Percentiles rank a stretch among this genome's conserved stretches.
Evolutionary conservation across 2,329 filamentous ascomycete species (phyloP).

Genomic region (Penicillium occitanis): DNA sequence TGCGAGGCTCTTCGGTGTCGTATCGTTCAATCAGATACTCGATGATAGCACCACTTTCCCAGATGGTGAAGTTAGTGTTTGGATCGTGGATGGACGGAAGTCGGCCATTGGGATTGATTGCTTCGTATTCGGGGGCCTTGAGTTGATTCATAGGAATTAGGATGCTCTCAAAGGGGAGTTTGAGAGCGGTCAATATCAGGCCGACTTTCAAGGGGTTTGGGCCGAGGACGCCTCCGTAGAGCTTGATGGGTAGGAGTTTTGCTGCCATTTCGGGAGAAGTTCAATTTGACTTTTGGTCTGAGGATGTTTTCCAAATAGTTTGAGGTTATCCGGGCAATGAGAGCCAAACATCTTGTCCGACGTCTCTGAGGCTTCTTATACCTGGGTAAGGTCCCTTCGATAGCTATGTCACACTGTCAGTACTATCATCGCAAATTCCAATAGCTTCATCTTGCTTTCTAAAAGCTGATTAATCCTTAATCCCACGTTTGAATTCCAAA

Average conservation of each 20-base stretch:
- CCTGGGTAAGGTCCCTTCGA: background rate
- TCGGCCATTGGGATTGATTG: constrained; percentile 21
- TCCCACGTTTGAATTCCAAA: background rate
- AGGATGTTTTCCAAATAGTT: background rate
- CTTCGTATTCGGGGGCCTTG: constrained; percentile 9
- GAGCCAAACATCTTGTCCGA: background rate
- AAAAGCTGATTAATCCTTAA: constrained; percentile 6
- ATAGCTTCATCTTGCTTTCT: background rate
- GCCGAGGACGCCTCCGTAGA: constrained; percentile 11
- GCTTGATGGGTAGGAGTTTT: constrained; percentile 8
- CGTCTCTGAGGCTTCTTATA: background rate
- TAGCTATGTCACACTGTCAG: background rate
- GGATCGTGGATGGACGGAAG: constrained; percentile 19
- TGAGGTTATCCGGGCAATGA: background rate
- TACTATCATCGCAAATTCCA: background rate
- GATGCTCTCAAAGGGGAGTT: constrained; percentile 26
- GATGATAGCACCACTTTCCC: constrained; percentile 21
- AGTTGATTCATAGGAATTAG: constrained; percentile 24
- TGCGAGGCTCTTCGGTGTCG: constrained; percentile 26
- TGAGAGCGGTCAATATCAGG: constrained; percentile 30
- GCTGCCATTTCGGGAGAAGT: background rate
- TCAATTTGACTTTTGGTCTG: background rate
- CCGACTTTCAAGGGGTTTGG: constrained; percentile 25
- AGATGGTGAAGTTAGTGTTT: constrained; percentile 19
- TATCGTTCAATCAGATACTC: constrained; percentile 20